Evolutionary conservation across 2,329 filamentous ascomycete genomes (phyloP), one percentile per base, ranked within the genome.

Genomic region (Exophiala oligosperma): DNA sequence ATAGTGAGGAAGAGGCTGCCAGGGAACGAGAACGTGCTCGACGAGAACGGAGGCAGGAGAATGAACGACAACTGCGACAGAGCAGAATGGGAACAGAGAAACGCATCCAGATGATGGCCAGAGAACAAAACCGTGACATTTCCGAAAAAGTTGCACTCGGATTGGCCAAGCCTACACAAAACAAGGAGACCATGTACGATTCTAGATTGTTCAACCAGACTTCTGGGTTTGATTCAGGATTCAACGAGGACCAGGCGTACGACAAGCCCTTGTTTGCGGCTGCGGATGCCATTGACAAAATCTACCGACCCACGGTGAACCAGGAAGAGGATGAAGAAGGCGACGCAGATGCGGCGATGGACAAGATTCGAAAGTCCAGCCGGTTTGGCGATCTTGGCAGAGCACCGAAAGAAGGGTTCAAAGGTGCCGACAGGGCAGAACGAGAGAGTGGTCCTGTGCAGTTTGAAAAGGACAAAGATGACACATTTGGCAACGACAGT

Each of bases 191-290:
- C 24, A 97, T 97, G 94, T 99, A 95, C 77, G 94, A 99, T 76
- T 95, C 92, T 1, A 83, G 94, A 41, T 77, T 99, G 29, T 99
- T 99, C 77, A 97, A 97, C 76, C 91, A 96, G 76, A 89, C 87
- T 4, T 92, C 89, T 67, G 94, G 94, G 0, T 95, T 99, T 71
- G 88, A 92, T 66, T 84, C 87, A 52, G 94, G 93, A 0, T 92
- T 97, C 81, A 99, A 99, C 73, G 94, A 99, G 74, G 94, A 99
- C 73, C 94, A 99, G 70, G 86, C 88, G 0, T 99, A 97, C 77
- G 94, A 97, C 74, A 97, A 97, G 76, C 94, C 94, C 21, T 79
- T 99, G 6, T 99, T 99, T 72, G 92, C 92, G 0, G 93, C 94
- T 12, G 92, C 97, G 72, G 93, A 97, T 71, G 93, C 91, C 7